Evolutionary conservation across 208 protist genomes (phyloP), one percentile per base, ranked within the genome.

Genomic region (Kentomonas sorsogonicus): DNA sequence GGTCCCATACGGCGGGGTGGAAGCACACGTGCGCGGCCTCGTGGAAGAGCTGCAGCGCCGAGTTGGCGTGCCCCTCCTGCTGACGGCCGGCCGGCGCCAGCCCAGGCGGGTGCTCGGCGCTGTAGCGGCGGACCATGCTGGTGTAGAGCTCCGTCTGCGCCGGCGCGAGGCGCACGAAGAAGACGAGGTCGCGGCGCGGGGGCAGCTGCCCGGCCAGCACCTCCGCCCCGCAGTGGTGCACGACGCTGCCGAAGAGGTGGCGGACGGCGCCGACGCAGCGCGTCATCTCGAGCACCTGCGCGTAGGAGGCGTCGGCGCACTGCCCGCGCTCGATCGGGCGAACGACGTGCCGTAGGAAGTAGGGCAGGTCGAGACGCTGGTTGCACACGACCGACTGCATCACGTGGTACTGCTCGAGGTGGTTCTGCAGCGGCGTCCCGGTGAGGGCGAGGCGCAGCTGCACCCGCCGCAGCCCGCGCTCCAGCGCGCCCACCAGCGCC

Each of bases 351-450:
- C 71, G 69, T n/a, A 69, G 60, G 60, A 92, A 89, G 23, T 79
- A 58, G 18, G 64, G 55, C 6, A 62, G 53, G 57, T 90, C 72
- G 26, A 90, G 48, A 34, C 72, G 53, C 2, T 50, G 30, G 10
- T 79, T 82, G 1, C 72, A 90, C 0, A 94, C 77, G 9, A 84
- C 72, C 15, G 89, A 79, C 55, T 88, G 67, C 89, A 97, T 96
- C 7, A 87, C 77, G 46, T 82, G 93, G 58, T 97, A 97, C 63
- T 94, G 84, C 36, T 80, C 74, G 10, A 97, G 60, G 59, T 96
- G 79, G 45, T 96, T 96, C 61, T 96, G 89, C 26, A 95, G 65
- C 22, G 89, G 89, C 10, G 89, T 95, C 18, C 91, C 91, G 3
- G 91, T 97, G 5, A 97, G 75, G 0, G 87, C 84, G 10, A 97